A percentile compares a stretch with the other conserved stretches of the same genome.
These are phyloP conservation scores for Drechslera avenae DNA, from an alignment of 2,329 filamentous ascomycete genomes.

Conservation along the genomic window DNA sequence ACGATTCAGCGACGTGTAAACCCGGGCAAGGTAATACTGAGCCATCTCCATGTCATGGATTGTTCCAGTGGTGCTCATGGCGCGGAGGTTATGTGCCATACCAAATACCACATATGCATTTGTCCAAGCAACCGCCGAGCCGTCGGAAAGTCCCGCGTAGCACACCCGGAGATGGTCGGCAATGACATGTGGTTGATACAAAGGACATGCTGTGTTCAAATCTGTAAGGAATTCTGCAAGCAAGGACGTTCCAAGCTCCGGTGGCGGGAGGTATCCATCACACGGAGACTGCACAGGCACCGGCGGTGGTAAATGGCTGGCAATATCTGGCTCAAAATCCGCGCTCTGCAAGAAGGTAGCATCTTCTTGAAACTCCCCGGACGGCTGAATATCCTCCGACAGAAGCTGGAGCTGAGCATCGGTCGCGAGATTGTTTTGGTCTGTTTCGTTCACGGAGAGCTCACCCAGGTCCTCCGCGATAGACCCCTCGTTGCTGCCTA, in stretches of 20 bases:
- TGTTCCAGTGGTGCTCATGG: conserved; percentile 27
- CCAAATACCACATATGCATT: conserved; percentile 32
- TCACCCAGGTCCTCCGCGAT: background rate
- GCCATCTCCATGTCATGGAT: conserved; percentile 27
- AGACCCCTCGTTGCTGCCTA: background rate
- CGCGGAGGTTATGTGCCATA: conserved; percentile 32
- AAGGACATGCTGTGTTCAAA: conserved; percentile 30
- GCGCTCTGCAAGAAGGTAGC: conserved; percentile 23
- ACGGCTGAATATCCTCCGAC: conserved; percentile 9
- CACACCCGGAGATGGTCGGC: conserved; percentile 32
- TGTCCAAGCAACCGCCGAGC: conserved; percentile 30
- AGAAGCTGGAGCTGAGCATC: background rate
- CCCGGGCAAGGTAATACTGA: conserved; percentile 27
- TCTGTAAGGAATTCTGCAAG: conserved; percentile 33
- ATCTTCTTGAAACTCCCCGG: conserved; percentile 21
- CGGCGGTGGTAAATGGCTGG: background rate
- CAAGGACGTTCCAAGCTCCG: conserved; percentile 29
- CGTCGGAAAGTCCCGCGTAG: conserved; percentile 28
- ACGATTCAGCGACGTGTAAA: conserved; percentile 17
- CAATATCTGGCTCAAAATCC: conserved; percentile 6
- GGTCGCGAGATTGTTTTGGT: background rate
- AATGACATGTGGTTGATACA: conserved; percentile 29
- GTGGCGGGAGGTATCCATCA: conserved; percentile 29
- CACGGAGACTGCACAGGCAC: conserved; percentile 6
- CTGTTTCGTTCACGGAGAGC: background rate